Percentiles rank a stretch among this genome's conserved stretches.
phyloP scores from a whole-genome alignment of 2,329 filamentous ascomycete species.

The Colletotrichum australisinense region DNA sequence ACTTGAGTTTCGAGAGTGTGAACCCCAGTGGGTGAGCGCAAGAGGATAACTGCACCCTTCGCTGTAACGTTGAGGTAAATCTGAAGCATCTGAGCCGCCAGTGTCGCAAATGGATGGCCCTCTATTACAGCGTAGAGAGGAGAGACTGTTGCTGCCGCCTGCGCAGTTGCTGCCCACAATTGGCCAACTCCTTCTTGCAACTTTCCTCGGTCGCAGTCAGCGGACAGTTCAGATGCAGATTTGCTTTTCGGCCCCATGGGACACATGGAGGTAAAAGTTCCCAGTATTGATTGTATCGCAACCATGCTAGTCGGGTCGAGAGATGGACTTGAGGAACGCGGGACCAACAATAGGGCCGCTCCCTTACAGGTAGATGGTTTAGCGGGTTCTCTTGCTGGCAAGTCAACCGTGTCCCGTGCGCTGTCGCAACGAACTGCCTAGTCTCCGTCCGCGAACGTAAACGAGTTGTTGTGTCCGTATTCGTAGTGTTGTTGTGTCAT shows the following conservation, averaged over 20 bases:
- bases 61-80: constrained; percentile 30
- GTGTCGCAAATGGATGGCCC: constrained; percentile 26
- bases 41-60: constrained; percentile 14
- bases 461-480: background rate
- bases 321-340: background rate
- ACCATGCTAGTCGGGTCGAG: too few relatives aligned
- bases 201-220: background rate
- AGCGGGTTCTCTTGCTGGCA: background rate
- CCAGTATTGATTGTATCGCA: too few relatives aligned
- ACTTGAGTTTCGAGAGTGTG: background rate
- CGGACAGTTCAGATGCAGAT: background rate
- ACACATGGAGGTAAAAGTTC: background rate
- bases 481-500: background rate
- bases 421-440: background rate
- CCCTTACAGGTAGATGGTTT: background rate
- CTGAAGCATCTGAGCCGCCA: constrained; percentile 33
- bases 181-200: background rate
- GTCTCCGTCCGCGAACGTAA: background rate
- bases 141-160: background rate
- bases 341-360: background rate
- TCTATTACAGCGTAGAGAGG: background rate
- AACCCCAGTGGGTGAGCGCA: constrained; percentile 19
- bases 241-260: background rate
- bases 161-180: background rate
- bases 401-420: background rate